phyloP scores from a whole-genome alignment of 768 basidiomycete genomes.

The Tricholomella constricta region DNA sequence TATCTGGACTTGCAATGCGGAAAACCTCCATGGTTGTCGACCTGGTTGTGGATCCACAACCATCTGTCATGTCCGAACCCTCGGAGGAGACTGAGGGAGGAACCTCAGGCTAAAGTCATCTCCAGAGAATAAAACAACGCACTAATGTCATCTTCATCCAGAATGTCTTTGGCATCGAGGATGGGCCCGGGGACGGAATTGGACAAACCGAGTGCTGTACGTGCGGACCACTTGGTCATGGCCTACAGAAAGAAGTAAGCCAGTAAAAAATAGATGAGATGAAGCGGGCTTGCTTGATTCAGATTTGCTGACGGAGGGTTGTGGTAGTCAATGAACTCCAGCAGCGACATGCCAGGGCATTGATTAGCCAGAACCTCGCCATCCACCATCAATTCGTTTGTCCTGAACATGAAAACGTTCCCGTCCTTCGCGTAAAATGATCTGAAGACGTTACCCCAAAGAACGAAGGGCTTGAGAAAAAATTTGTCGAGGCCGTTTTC shows the following conservation, averaged over 20 bases:
- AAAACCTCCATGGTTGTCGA: constrained; percentile 36
- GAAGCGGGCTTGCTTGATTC: constrained; percentile 53
- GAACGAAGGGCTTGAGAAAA: constrained; percentile 50
- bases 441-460: constrained; percentile 57
- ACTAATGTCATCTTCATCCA: constrained; percentile 51
- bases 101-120: background rate
- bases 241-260: constrained; percentile 34
- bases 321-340: constrained; percentile 55
- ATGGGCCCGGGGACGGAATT: constrained; percentile 60
- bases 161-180: constrained; percentile 39
- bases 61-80: constrained; percentile 56
- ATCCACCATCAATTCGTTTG: constrained; percentile 43
- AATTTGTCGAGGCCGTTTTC: constrained; percentile 38
- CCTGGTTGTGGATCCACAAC: constrained; percentile 49
- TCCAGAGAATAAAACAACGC: constrained; percentile 16
- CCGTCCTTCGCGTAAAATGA: constrained; percentile 64
- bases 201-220: constrained; percentile 62
- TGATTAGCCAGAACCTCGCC: constrained; percentile 13
- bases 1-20: constrained; percentile 35
- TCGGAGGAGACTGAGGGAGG: constrained; percentile 25
- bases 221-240: constrained; percentile 66
- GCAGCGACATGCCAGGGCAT: constrained; percentile 31
- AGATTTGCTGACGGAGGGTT: constrained; percentile 51
- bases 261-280: background rate
- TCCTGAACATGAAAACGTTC: constrained; percentile 55